Percentiles rank a stretch among this genome's conserved stretches.
Evolutionary conservation across 192 early-diverging fungal genomes (phyloP).

Genomic region (Umbelopsis sp.): DNA sequence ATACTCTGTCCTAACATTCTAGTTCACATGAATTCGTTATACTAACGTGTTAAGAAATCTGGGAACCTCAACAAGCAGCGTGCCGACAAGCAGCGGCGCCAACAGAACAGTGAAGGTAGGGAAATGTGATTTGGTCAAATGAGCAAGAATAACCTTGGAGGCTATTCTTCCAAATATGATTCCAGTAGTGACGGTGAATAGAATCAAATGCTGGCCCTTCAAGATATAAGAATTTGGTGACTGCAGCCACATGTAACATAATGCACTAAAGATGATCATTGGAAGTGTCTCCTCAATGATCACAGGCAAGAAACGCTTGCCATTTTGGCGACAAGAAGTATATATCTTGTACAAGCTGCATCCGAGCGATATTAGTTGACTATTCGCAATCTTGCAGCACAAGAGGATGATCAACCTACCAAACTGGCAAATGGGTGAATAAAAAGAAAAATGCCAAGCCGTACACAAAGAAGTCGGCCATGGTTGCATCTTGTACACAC

Average conservation of each 20-base stretch:
- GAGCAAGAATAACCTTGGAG: constrained; percentile 88
- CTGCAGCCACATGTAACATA: constrained; percentile 70
- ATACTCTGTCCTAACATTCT: background rate
- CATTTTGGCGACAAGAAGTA: constrained; percentile 50
- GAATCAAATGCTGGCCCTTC: constrained; percentile 65
- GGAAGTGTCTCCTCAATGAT: constrained; percentile 61
- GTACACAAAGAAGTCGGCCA: constrained; percentile 31
- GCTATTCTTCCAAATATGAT: constrained; percentile 87
- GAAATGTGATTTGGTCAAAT: constrained; percentile 82
- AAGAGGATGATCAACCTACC: constrained; percentile 36
- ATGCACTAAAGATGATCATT: constrained; percentile 56
- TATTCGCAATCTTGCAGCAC: background rate
- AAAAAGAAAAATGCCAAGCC: constrained; percentile 49
- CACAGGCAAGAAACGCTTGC: constrained; percentile 52
- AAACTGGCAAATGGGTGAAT: constrained; percentile 57
- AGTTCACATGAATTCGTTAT: background rate
- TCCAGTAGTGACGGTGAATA: constrained; percentile 70
- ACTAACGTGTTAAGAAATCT: constrained; percentile 48
- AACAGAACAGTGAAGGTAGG: constrained; percentile 79
- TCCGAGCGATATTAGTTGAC: background rate
- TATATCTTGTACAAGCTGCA: constrained; percentile 51
- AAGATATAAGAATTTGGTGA: constrained; percentile 70
- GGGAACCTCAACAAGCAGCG: constrained; percentile 62
- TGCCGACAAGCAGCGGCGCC: constrained; percentile 70
- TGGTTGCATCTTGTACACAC: constrained; percentile 22